A percentile compares a stretch with the other conserved stretches of the same genome.
phyloP scores from a whole-genome alignment of 345 rosid species.

The Camelina hispida region DNA sequence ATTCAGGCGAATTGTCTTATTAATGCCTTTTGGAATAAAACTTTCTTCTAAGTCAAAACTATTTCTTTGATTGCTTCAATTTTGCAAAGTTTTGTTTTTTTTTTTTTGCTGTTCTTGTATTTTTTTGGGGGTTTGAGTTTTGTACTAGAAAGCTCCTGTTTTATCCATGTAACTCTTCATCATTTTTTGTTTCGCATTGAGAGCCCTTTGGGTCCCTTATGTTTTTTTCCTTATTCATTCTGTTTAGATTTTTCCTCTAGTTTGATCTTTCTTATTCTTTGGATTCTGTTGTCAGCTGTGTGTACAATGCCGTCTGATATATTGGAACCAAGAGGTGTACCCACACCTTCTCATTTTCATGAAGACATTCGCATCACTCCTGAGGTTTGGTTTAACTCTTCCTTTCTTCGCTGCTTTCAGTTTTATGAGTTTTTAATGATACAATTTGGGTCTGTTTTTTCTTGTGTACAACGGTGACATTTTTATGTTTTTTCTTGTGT shows the following conservation, averaged over 20 bases:
- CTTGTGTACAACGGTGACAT: background rate
- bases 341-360: constrained; percentile 39
- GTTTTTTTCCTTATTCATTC: background rate
- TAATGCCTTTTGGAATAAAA: background rate
- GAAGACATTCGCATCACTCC: constrained; percentile 56
- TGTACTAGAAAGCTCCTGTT: constrained; percentile 29
- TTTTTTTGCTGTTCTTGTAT: too few relatives aligned
- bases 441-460: background rate
- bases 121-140: background rate
- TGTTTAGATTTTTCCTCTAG: background rate
- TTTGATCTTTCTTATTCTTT: constrained; percentile 31
- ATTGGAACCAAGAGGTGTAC: constrained; percentile 56
- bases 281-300: constrained; percentile 36
- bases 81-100: constrained; percentile 1
- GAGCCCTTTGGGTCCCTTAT: constrained; percentile 8
- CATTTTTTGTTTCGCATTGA: background rate
- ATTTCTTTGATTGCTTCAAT: background rate
- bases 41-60: background rate
- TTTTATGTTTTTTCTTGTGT: constrained; percentile 45
- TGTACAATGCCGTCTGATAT: constrained; percentile 66
- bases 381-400: constrained; percentile 51
- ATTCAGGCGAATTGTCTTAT: constrained; percentile 9
- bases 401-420: background rate
- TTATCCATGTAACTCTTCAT: background rate
- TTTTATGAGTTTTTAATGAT: background rate